Base-by-base conservation (phyloP, 2,329 filamentous ascomycete genomes). In the Lecanicillium sp. region DNA sequence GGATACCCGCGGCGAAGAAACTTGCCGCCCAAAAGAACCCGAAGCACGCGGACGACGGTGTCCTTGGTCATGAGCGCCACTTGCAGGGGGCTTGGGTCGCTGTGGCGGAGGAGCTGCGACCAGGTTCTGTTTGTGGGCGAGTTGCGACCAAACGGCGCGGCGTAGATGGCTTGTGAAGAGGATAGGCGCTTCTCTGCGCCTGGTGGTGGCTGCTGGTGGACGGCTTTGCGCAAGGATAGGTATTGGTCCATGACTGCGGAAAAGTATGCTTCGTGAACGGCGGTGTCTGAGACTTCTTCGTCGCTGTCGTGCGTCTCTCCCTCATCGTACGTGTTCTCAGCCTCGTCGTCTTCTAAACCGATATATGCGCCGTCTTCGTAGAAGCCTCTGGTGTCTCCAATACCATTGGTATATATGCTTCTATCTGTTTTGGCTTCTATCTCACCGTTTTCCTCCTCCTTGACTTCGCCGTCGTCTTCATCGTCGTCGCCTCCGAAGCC, bases 291-390 rank as follows among this genome's bases (percentile, higher is more conserved):
- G 15, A 45, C 47, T 8, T 48, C 46, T 5, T 54, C 52, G 12
- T 57, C 48, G 2, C 44, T 42, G 11, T 46, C 45, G 17, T 54
- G 48, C 8, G 44, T 48, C 14, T 57, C 54, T n/a, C 58, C 55
- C 10, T 48, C 41, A 12, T 54, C 47, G 17, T 58, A 55, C 10
- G 55, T 52, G 9, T 49, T 44, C 7, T 50, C 46, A 2, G 46
- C 44, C 32, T 56, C 46, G 17, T 48, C 48, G 19, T 69, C 62
- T 0, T 76, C 71, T 3, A 72, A 67, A 4, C 80, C 84, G 17
- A 82, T 77, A 56, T 87, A 95, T 28, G 86, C 84, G 35, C 87
- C 88, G 49, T 94, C 85, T 13, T 79, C 66, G 56, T 86, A 92
- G 53, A 77, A 81, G 10, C 82, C 84, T 40, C 73, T 62, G 17